Base-by-base conservation (phyloP, 1,139 yeast genomes). In the Yamadazyma pseudoaaseri region DNA sequence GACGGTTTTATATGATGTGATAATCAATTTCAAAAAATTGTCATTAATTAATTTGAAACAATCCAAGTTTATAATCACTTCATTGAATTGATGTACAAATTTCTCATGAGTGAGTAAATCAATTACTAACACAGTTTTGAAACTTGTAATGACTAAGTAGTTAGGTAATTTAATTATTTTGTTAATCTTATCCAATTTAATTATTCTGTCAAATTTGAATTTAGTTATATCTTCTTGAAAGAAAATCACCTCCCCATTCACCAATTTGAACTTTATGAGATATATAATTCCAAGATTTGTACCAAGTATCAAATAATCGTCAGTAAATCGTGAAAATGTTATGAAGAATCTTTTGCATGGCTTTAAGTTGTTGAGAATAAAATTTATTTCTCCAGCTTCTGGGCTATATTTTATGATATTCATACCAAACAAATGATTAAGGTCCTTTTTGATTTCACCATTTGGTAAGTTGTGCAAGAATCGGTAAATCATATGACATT, bases 361-460 rank as follows among this genome's bases (percentile, higher is more conserved):
- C 33, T 38, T 43, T 5, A 42, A 31, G 14, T 17, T 25, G 8
- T 27, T 31, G 3, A 30, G 7, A n/a, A 37, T 35, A 27, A 30
- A 46, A 8, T 36, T 31, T 20, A 40, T 38, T n/a, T 17, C 12
- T 7, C 31, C 26, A 6, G 26, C 13, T n/a, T 16, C 30, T 10
- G 35, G 32, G 20, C 30, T 24, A 12, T 36, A 21, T 14, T 31
- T 17, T 8, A 46, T 34, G 8, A 45, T 32, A 28, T 45, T 45
- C 49, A 46, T 46, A 3, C 50, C 50, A 28, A 45, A 42, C 26
- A 46, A 35, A 33, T 46, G 50, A 14, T 28, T 29, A 14, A 46
- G 35, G 27, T 46, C 50, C 16, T 45, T 46, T 30, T 45, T 46
- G 18, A 46, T 46, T 28, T 46, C 50, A 11, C 50, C 50, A 29